Evolutionary conservation across 768 basidiomycete species (phyloP).

Genomic region (Gloeopeniophorella convolvens): DNA sequence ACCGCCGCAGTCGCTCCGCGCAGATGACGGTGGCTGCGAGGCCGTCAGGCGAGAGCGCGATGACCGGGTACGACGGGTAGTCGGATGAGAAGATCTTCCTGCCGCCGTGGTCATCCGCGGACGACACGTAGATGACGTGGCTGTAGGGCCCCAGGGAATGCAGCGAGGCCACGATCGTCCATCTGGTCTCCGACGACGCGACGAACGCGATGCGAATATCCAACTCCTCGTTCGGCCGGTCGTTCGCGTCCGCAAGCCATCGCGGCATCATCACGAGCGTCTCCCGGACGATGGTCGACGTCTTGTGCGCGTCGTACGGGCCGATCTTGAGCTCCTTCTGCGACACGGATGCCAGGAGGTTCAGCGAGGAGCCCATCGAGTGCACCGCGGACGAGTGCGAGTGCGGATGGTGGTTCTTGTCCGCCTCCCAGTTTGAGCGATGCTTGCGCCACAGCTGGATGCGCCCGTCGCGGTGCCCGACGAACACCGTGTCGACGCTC

Average conservation of each 20-base stretch:
- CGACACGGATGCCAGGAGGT: slow-evolving; percentile 4
- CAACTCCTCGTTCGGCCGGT: not conserved
- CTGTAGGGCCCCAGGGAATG: not conserved
- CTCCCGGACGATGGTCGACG: not conserved
- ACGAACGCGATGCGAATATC: slow-evolving; percentile 1
- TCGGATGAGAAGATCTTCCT: slow-evolving; percentile 5
- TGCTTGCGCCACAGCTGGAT: slow-evolving; percentile 8
- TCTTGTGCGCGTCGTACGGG: slow-evolving; percentile 1
- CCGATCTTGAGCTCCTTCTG: slow-evolving; percentile 13
- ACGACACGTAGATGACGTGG: slow-evolving; percentile 6
- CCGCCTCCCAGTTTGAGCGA: slow-evolving; percentile 8
- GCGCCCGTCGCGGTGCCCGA: slow-evolving; percentile 7
- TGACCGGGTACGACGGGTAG: slow-evolving; percentile 6
- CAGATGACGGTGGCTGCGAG: slow-evolving; percentile 8
- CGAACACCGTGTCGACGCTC: not conserved
- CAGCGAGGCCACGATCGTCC: slow-evolving; percentile 4
- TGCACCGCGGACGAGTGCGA: slow-evolving; percentile 8
- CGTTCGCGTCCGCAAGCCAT: slow-evolving; percentile 5
- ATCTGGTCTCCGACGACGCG: not conserved
- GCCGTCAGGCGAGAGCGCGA: slow-evolving; percentile 7
- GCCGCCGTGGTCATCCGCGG: not conserved
- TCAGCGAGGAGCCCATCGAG: not conserved
- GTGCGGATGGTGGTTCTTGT: not conserved
- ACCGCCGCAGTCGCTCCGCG: not conserved
- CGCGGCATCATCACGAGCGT: slow-evolving; percentile 1